Percentiles rank a stretch among this genome's conserved stretches.
Conservation (phyloP, 1,284 basidiomycete species). For the Megacollybia platyphylla region DNA sequence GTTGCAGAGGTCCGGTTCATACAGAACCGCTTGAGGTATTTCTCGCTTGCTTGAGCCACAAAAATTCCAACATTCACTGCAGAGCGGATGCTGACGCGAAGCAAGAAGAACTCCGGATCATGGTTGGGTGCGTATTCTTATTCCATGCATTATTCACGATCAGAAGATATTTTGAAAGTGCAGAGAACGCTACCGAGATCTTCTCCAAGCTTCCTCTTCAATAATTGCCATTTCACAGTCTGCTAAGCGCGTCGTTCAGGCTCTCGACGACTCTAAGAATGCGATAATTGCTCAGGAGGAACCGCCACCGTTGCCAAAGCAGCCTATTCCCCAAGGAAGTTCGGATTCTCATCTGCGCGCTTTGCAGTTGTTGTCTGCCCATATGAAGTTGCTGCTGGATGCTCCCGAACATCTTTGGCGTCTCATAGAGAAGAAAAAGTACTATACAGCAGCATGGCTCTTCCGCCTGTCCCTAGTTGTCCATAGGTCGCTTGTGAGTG, state of each 20-base stretch:
- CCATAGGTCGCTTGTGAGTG: constrained; percentile 48
- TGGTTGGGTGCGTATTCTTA: constrained; percentile 77
- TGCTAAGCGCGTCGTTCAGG: constrained; percentile 46
- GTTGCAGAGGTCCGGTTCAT: constrained; percentile 65
- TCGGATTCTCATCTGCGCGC: constrained; percentile 36
- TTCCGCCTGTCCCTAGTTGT: constrained; percentile 80
- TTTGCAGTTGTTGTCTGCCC: constrained; percentile 70
- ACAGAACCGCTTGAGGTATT: constrained; percentile 61
- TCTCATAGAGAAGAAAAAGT: constrained; percentile 66
- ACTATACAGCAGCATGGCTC: constrained; percentile 74
- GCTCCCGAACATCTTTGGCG: constrained; percentile 84
- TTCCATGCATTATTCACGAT: constrained; percentile 7
- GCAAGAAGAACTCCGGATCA: constrained; percentile 82
- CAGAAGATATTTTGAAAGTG: constrained; percentile 36
- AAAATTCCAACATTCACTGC: constrained; percentile 5
- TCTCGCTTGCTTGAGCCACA: neutral
- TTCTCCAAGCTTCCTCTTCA: constrained; percentile 81
- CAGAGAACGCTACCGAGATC: constrained; percentile 90
- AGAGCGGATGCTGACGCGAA: constrained; percentile 84
- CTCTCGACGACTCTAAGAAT: constrained; percentile 45
- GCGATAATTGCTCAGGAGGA: constrained; percentile 36
- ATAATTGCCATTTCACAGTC: constrained; percentile 68
- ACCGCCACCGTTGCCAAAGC: constrained; percentile 24
- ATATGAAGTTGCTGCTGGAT: constrained; percentile 79
- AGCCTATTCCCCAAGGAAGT: constrained; percentile 22